Base-by-base conservation (phyloP, 2,329 filamentous ascomycete species). In the Ceratocystis harringtonii region DNA sequence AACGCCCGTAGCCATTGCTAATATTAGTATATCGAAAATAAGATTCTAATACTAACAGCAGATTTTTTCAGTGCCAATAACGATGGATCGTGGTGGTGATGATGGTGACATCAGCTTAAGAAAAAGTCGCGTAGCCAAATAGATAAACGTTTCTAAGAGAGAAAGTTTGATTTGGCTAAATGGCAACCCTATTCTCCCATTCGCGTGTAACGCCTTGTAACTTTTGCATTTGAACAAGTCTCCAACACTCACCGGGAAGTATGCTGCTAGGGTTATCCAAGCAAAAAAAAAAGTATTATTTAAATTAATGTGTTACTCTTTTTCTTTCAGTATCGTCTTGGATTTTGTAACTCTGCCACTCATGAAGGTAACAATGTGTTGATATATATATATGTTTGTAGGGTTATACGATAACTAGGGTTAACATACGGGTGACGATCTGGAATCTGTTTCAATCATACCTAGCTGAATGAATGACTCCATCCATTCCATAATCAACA, bases 1-100 rank as follows among this genome's bases (percentile, higher is more conserved):
- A 68, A 94, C 90, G 69, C 85, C 88, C 65, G 87, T 86, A 70
- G 89, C 87, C 90, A 94, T 94, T 69, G 69, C 78, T 30, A 8
- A n/a, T n/a, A 30, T 36, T 12, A 17, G 8, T 52, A 28, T 72
- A 70, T 67, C n/a, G 36, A 44, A 19, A n/a, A 19, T 15, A 8
- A 36, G 15, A 19, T 5, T 17, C 8, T n/a, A 5, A 36, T 36
- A 19, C 30, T 32, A 52, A 28, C 15, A 25, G 22, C 48, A 28
- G 25, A 28, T 28, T 5, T 25, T 52, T 25, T 10, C 48, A 28
- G 17, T 3, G 25, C 48, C 19, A 25, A 52, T 25, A 25, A 5
- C 22, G 48, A 52, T 52, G 2, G 25, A 62, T 32, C 5, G 36
- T 19, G 43, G 19, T 28, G 19, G 19, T 63, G 58, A 65, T 65